Base-by-base conservation (phyloP, 2,329 filamentous ascomycete species). In the Nigrospora osmanthi region DNA sequence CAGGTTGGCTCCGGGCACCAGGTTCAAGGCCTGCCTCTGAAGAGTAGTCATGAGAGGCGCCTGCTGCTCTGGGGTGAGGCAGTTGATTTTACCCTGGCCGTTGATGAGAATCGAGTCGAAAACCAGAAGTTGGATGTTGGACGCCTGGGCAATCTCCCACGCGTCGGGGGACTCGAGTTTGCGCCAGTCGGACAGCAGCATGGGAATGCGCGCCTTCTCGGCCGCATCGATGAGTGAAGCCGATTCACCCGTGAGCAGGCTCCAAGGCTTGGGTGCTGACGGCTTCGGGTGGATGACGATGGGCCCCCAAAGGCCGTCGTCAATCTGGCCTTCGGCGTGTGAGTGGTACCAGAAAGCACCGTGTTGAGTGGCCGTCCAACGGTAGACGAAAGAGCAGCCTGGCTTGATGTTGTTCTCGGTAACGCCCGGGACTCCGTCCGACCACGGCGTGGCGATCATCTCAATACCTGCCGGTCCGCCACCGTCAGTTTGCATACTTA, bases 261-360 rank as follows among this genome's bases (percentile, higher is more conserved):
- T 55, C 49, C 78, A 82, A 0, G 78, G 78, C 38, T 62, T 68
- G 2, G 55, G 48, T 5, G 60, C 55, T 10, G 42, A 33, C 13
- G 47, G 38, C 49, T 38, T 48, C 14, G 70, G 65, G 35, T 66
- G 11, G n/a, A 83, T 74, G 6, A 74, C 54, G 1, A 83, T 72
- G 3, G 78, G 61, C 0, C 79, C 80, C 42, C 73, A 78, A 11
- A 80, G 60, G 0, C 81, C 81, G 51, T 84, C 80, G 46, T 79
- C 72, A 13, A 83, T 66, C 48, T 81, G 78, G 2, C 70, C 69
- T 2, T 65, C 61, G 19, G 68, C 66, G 53, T 83, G 80, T 0
- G 76, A 70, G 59, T 83, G 80, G 51, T 83, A 83, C 67, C 75
- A 81, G 59, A 77, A 80, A 36, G 70, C 72, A 3, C 80, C 80